Base-by-base conservation (phyloP, 2,329 filamentous ascomycete genomes). In the Lasiodiplodia citricola region DNA sequence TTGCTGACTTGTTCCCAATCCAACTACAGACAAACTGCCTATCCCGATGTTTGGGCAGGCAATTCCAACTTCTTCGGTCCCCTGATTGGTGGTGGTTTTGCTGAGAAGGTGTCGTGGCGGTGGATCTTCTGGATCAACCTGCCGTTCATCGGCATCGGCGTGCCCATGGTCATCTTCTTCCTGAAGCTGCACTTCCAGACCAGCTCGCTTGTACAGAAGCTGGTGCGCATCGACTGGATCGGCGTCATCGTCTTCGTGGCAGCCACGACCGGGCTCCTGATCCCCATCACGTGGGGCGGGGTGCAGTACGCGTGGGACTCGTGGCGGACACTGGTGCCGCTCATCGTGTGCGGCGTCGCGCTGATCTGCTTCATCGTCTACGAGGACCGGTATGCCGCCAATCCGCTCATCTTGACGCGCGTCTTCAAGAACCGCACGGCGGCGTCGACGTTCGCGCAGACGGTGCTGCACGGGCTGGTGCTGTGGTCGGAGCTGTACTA, bases 61-160 rank as follows among this genome's bases (percentile, higher is more conserved):
- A 25, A 25, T 25, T 25, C 25, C 25, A 25, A 25, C 25, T 25
- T n/a, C n/a, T n/a, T 79, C 18, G 87, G 86, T 0, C 87, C 83
- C 2, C 69, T 82, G 6, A 70, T 82, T 0, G 80, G 88, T 6
- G 87, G 86, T 21, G 86, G 82, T 2, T 86, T 88, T 69, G 81
- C 85, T 3, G 80, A 87, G 68, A 79, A 83, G 54, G 81, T 82
- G 1, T 79, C 78, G 0, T 89, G 88, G 88, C 78, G 85, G 10
- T 91, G 88, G 88, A 85, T 91, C 60, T 90, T 90, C 74, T 91
- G 86, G 83, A 83, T 90, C 72, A 91, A 90, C 71, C 77, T 90
- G 1, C 87, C 88, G 2, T 85, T 90, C 73, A 81, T 84, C 37
- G 85, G 79, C 2, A 68, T 87, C n/a, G 84, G 83, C 2, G 75